Conservation (phyloP, 108 stramenopile genomes). For the Aurantiochytrium sp. region DNA sequence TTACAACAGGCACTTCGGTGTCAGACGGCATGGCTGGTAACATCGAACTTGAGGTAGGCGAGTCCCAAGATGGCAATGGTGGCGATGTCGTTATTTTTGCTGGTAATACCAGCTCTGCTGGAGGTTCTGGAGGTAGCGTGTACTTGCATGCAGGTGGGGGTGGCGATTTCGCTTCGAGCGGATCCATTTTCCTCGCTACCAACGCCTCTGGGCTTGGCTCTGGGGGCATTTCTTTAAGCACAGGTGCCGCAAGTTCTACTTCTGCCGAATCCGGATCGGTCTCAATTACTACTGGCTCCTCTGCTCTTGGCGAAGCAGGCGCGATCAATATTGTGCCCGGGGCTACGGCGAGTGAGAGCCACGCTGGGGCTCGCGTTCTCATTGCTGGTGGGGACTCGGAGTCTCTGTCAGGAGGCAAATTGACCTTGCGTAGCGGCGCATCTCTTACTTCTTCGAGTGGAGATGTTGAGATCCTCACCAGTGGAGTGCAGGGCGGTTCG, state of each 20-base stretch:
- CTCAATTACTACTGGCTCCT: not conserved
- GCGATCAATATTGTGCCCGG: slow-evolving; percentile 20
- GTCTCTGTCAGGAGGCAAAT: slow-evolving; percentile 24
- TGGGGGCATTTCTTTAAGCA: not conserved
- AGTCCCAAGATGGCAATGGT: not conserved
- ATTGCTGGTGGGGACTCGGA: slow-evolving; percentile 23
- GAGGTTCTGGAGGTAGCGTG: not conserved
- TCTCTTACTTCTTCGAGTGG: slow-evolving; percentile 25
- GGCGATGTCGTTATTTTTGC: not conserved
- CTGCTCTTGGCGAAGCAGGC: not conserved
- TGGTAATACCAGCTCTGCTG: not conserved
- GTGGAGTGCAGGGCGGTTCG: not conserved
- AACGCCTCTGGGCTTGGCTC: not conserved
- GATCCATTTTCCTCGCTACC: not conserved
- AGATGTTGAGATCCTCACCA: not conserved
- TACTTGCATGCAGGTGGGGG: not conserved
- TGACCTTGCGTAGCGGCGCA: slow-evolving; percentile 30
- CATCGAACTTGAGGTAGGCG: not conserved
- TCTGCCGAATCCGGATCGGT: not conserved
- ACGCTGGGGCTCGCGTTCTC: slow-evolving; percentile 24
- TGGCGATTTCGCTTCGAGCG: not conserved
- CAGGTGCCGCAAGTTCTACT: not conserved
- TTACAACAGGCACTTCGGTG: not conserved
- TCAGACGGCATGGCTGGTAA: not conserved
- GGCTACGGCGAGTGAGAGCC: not conserved